Evolutionary conservation across 2,329 filamentous ascomycete species (phyloP).

Genomic region (Cordyceps pruinosa): DNA sequence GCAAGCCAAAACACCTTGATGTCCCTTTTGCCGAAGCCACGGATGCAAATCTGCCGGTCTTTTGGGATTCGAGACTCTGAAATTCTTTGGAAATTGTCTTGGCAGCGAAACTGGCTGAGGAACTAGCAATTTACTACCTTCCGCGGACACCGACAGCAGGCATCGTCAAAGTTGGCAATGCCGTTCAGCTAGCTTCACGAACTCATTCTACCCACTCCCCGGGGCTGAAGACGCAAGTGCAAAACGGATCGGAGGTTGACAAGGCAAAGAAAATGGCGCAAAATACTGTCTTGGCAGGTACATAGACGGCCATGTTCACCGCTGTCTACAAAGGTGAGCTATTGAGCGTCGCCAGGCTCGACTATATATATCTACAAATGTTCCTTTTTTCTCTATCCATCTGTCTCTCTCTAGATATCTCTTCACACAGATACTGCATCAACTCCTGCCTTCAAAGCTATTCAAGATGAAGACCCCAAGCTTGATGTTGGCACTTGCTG

Average conservation of each 20-base stretch:
- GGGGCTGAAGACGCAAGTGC: background rate
- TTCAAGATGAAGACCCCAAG: background rate
- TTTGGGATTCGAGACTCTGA: background rate
- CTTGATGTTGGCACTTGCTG: background rate
- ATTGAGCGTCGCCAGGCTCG: background rate
- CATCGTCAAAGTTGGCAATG: background rate
- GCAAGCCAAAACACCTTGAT: conserved; percentile 11
- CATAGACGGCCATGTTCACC: background rate
- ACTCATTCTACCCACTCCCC: background rate
- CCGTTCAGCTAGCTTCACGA: background rate
- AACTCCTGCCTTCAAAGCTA: no score
- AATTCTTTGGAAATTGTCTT: background rate
- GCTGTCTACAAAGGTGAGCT: background rate
- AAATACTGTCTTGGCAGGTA: background rate
- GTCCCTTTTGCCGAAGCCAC: background rate
- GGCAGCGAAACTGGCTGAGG: background rate
- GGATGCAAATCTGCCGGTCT: background rate
- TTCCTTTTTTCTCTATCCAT: no score
- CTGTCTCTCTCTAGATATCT: no score
- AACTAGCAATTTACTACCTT: background rate
- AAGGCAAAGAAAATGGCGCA: background rate
- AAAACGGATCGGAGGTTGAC: background rate
- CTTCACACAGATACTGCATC: no score
- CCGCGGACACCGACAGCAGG: background rate
- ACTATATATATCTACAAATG: background rate